Evolutionary conservation across 1,139 yeast species (phyloP).

Genomic region (Eremothecium gossypii): DNA sequence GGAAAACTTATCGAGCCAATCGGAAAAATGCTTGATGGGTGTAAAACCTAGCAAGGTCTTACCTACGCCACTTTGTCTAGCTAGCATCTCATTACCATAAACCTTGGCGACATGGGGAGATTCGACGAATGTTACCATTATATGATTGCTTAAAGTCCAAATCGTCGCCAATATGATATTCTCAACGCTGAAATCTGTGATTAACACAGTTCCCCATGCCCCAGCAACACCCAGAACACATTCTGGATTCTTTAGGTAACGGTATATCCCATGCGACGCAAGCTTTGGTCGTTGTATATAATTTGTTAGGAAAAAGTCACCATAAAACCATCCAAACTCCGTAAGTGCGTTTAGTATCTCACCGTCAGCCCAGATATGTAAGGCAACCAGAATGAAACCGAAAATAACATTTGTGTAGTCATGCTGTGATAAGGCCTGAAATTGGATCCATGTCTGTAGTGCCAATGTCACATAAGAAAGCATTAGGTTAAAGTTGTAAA

Average conservation of each 20-base stretch:
- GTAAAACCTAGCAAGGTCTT: conserved; percentile 41
- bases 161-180: conserved; percentile 49
- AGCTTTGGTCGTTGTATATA: conserved; percentile 35
- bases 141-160: conserved; percentile 63
- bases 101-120: conserved; percentile 72
- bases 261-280: conserved; percentile 75
- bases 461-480: conserved; percentile 34
- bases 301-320: conserved; percentile 70
- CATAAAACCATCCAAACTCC: conserved; percentile 84
- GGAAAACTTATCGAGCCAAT: conserved; percentile 17
- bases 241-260: conserved; percentile 80
- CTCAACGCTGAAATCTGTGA: conserved; percentile 47
- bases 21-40: conserved; percentile 26
- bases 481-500: conserved; percentile 46
- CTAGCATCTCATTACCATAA: conserved; percentile 49
- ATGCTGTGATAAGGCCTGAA: conserved; percentile 13
- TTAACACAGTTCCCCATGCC: conserved; percentile 66
- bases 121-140: conserved; percentile 66
- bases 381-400: conserved; percentile 47
- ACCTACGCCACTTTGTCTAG: conserved; percentile 49
- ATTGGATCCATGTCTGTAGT: conserved; percentile 27
- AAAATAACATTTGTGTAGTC: conserved; percentile 42
- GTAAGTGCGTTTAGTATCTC: conserved; percentile 71
- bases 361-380: conserved; percentile 65
- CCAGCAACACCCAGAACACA: conserved; percentile 77